Base-by-base conservation (phyloP, 1,284 basidiomycete genomes). In the Ceratobasidium sp. region DNA sequence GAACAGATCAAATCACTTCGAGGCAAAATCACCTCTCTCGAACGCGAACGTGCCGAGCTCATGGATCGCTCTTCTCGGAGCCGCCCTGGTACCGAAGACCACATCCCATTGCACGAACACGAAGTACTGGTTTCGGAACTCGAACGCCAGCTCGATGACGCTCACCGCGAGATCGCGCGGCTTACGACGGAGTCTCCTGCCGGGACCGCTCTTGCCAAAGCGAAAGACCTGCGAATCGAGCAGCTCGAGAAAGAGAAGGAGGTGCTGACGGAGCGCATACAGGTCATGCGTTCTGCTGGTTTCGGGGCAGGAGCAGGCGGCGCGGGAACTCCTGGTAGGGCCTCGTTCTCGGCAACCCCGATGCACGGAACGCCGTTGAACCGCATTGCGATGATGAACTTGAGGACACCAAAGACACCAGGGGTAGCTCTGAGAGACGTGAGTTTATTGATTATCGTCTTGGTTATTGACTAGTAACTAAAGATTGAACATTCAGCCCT, bases 141-240 rank as follows among this genome's bases (percentile, higher is more conserved):
- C 56, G 93, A 96, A 82, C 86, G 87, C 6, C 92, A 96, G 78
- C 87, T 97, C 32, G 92, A 95, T 78, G 88, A 90, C 0, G 95
- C 95, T 0, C 88, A 94, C 81, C 89, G 87, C 80, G 94, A 96
- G 82, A 93, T 96, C 76, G 92, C 91, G 0, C 88, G 90, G 22
- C 85, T 97, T 61, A 90, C 89, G 66, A 87, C 89, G 0, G 83
- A 93, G 79, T 92, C 92, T 15, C 91, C 92, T n/a, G 90, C 90
- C 57, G 87, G 92, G 6, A 90, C 89, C 79, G 91, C 91, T 0
- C 89, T 94, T 77, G 90, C 92, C 44, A 89, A 89, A 79, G 90
- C 91, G 19, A 91, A 90, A 80, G 92, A 95, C 59, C 84, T 88
- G 19, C 90, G 89, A 81, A 91, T 95, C 59, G 89, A 92, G 80